A percentile compares a stretch with the other conserved stretches of the same genome.
These are phyloP conservation scores for Curvularia lunata DNA, from an alignment of 2,329 filamentous ascomycete genomes.

Conservation along the genomic window DNA sequence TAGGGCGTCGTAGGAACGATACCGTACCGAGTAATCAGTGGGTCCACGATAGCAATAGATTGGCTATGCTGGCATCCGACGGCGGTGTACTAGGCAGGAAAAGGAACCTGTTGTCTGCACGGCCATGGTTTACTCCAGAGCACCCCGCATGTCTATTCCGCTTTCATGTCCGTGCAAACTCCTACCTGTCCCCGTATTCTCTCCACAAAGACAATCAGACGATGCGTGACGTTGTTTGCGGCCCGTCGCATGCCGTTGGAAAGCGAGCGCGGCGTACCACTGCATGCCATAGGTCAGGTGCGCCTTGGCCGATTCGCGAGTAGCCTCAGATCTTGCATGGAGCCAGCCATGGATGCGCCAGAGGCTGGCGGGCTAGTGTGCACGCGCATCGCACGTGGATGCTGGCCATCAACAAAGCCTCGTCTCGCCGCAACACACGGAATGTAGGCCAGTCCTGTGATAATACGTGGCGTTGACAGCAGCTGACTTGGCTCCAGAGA, in stretches of 20 bases:
- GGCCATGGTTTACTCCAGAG: conserved; percentile 15
- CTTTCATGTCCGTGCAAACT: conserved; percentile 13
- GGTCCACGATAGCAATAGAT: conserved; percentile 6
- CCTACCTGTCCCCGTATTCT: conserved; percentile 12
- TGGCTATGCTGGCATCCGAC: conserved; percentile 4
- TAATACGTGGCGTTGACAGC: conserved; percentile 3
- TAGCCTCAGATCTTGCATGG: conserved; percentile 34
- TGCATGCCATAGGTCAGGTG: conserved; percentile 36
- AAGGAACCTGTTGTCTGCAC: conserved; percentile 4
- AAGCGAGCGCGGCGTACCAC: conserved; percentile 35
- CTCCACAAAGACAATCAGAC: conserved; percentile 11
- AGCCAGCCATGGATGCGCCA: conserved; percentile 8
- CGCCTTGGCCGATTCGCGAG: conserved; percentile 15
- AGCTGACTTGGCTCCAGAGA: neutral
- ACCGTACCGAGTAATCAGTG: conserved; percentile 9
- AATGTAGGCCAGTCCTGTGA: neutral
- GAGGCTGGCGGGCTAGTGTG: conserved; percentile 5
- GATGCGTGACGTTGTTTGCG: conserved; percentile 14
- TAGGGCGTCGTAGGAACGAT: conserved; percentile 8
- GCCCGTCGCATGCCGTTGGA: conserved; percentile 41
- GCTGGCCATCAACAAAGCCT: too few relatives aligned
- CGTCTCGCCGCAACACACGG: too few relatives aligned
- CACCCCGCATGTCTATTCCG: conserved; percentile 20
- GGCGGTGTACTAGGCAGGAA: conserved; percentile 9
- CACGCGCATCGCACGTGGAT: neutral